A percentile compares a stretch with the other conserved stretches of the same genome.
These are phyloP conservation scores for Macrophomina pseudophaseolina DNA, from an alignment of 2,329 filamentous ascomycete genomes.

Conservation along the genomic window DNA sequence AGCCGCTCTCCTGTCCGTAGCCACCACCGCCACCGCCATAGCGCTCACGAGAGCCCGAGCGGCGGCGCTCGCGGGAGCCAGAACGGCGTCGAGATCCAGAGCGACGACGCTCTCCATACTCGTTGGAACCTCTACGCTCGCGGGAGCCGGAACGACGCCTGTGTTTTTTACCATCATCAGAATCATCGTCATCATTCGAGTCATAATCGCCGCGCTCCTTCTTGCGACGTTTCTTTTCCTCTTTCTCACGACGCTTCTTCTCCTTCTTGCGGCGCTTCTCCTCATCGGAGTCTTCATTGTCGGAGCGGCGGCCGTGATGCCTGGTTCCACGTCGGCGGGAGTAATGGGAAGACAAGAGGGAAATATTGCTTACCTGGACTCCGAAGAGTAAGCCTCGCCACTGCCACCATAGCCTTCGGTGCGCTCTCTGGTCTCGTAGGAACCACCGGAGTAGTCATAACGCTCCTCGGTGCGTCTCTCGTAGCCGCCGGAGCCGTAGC, in stretches of 20 bases:
- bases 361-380: conserved; percentile 43
- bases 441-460: conserved; percentile 50
- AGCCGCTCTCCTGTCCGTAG: conserved; percentile 26
- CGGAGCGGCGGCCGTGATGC: conserved; percentile 41
- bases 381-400: conserved; percentile 47
- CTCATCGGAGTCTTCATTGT: conserved; percentile 36
- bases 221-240: conserved; percentile 48
- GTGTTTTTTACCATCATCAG: conserved; percentile 12
- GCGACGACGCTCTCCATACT: conserved; percentile 2
- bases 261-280: conserved; percentile 38
- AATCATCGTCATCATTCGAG: background rate
- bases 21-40: conserved; percentile 25
- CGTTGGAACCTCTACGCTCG: conserved; percentile 25
- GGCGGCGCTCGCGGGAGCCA: background rate
- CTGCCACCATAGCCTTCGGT: conserved; percentile 41
- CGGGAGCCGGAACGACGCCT: conserved; percentile 27
- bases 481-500: conserved; percentile 56
- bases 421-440: conserved; percentile 44
- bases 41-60: conserved; percentile 11
- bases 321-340: conserved; percentile 29
- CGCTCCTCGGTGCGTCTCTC: conserved; percentile 63
- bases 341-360: background rate
- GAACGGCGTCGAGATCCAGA: conserved; percentile 4
- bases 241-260: conserved; percentile 48
- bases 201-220: conserved; percentile 31